Evolutionary conservation across 495 filamentous ascomycete species (phyloP).

Genomic region (Neurospora intermedia): DNA sequence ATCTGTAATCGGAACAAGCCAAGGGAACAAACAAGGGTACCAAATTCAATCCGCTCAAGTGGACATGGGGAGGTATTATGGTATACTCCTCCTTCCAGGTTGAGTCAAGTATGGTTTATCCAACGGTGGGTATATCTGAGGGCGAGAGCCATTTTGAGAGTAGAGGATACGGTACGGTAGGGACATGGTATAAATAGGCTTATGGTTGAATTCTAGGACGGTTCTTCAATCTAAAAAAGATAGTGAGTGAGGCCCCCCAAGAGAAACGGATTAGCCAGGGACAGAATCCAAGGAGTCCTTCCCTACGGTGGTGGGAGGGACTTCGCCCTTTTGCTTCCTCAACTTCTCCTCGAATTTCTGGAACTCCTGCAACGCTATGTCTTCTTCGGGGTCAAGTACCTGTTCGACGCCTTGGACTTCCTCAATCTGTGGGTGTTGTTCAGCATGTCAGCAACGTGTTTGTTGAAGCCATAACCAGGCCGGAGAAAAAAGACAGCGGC

Average conservation of each 20-base stretch:
- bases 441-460: neutral
- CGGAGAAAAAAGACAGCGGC: neutral
- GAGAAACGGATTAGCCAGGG: conserved; percentile 24
- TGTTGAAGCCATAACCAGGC: neutral
- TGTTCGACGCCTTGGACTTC: conserved; percentile 91
- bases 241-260: neutral
- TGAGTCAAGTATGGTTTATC: neutral
- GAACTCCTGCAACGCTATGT: conserved; percentile 82
- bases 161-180: neutral
- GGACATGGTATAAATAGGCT: neutral
- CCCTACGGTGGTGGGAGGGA: conserved; percentile 46
- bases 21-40: neutral
- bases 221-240: neutral
- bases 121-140: neutral
- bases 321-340: conserved; percentile 55
- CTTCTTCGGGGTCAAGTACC: conserved; percentile 84
- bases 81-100: neutral
- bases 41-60: neutral
- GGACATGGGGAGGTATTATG: neutral
- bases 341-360: conserved; percentile 95
- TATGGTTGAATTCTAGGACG: neutral
- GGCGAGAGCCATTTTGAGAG: neutral
- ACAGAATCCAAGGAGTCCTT: conserved; percentile 59
- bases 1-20: neutral
- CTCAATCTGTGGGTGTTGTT: conserved; percentile 54